Evolutionary conservation across 495 filamentous ascomycete genomes (phyloP).

Genomic region (Amorphotheca resinae): DNA sequence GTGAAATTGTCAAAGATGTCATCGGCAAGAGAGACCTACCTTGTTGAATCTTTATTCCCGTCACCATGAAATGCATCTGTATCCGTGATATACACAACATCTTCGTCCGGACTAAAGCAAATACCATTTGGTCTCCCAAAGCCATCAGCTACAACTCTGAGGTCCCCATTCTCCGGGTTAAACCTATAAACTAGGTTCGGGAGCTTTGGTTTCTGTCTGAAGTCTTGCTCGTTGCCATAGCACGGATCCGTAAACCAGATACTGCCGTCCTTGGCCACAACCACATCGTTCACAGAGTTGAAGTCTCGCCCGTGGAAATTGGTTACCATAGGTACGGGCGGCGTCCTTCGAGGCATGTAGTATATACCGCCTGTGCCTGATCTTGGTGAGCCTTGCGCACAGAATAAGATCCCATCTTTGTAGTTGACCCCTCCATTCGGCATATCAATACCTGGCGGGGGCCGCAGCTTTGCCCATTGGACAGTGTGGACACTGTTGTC

Average conservation of each 20-base stretch:
- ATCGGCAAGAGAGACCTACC: slow-evolving; percentile 3
- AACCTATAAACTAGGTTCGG: slow-evolving; percentile 46
- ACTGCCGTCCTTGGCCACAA: slow-evolving; percentile 37
- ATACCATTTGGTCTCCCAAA: slow-evolving; percentile 46
- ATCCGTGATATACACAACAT: slow-evolving; percentile 42
- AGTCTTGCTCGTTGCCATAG: slow-evolving; percentile 48
- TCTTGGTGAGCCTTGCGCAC: slow-evolving; percentile 36
- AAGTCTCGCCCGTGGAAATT: slow-evolving; percentile 48
- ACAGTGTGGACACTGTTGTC: slow-evolving; percentile 15
- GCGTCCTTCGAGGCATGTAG: slow-evolving; percentile 29
- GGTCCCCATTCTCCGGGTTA: slow-evolving; percentile 31
- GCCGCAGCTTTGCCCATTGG: slow-evolving; percentile 33
- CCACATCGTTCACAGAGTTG: slow-evolving; percentile 48
- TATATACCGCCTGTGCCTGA: slow-evolving; percentile 35
- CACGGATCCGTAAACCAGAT: slow-evolving; percentile 54
- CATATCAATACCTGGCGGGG: slow-evolving; percentile 36
- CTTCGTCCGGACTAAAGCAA: slow-evolving; percentile 40
- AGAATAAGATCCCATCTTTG: slow-evolving; percentile 29
- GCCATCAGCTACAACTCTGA: slow-evolving; percentile 42
- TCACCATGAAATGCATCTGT: slow-evolving; percentile 27
- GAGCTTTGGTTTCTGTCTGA: slow-evolving; percentile 37
- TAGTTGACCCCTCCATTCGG: slow-evolving; percentile 43
- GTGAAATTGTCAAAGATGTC: background rate
- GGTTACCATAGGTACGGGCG: slow-evolving; percentile 27
- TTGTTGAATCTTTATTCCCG: slow-evolving; percentile 12